Evolutionary conservation across 1,284 basidiomycete species (phyloP), one percentile per base, ranked within the genome.

Genomic region (Kalmanozyma brasiliensis): DNA sequence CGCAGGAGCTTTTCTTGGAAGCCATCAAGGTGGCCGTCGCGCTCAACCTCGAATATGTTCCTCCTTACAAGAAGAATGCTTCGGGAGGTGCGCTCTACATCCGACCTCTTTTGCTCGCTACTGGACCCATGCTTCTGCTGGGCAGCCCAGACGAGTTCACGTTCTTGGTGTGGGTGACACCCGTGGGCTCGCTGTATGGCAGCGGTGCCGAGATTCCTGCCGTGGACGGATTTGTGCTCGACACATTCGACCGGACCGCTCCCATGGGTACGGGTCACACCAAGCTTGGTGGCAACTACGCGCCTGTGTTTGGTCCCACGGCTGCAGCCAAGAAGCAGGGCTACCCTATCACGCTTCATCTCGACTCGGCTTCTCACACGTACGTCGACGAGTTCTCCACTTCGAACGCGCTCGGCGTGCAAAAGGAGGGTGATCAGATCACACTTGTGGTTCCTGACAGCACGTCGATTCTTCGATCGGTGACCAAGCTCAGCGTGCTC

Each of bases 231-330:
- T 69, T 81, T 40, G 77, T 83, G 10, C 57, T 83, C 13, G 78
- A 83, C 49, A 67, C 73, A 10, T 83, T 83, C 35, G 82, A 83
- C 64, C 73, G 82, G 16, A 75, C 81, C 2, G 82, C 82, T 8
- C 80, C 81, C 19, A 65, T 62, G 48, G 79, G 79, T 2, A 81
- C 73, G 2, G 78, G 80, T 16, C 65, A 76, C 48, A 75, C 71
- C 53, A 83, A 83, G 67, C 74, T 83, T 9, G 81, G 76, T 19
- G 81, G 81, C 36, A 82, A 83, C 66, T 83, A 83, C 42, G 81
- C 73, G 5, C 80, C 81, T 11, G 79, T 81, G 23, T 81, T 80
- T 44, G 60, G 46, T 10, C 78, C 74, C 23, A 77, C 77, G 19
- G 59, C 64, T 3, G 65, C 52, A 1, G 82, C 80, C 9, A 83